phyloP scores from a whole-genome alignment of 2,329 filamentous ascomycete genomes.

The Clarireedia sp. region DNA sequence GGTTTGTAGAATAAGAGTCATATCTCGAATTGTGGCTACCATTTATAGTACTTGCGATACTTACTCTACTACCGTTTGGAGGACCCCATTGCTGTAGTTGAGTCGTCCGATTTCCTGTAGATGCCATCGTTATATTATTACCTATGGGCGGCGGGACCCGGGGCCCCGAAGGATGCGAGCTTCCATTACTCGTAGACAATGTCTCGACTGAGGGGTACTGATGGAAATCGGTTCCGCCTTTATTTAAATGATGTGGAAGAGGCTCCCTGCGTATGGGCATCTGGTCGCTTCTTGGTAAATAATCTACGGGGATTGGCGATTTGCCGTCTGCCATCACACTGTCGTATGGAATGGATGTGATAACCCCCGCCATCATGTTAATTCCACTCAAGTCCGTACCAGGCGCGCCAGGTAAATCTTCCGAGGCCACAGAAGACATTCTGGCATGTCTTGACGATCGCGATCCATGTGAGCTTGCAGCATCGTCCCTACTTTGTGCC shows the following conservation, averaged over 20 bases:
- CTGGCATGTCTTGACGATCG: constrained; percentile 68
- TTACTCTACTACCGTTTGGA: constrained; percentile 34
- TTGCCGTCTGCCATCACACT: constrained; percentile 55
- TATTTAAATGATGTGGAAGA: constrained; percentile 76
- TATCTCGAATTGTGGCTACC: constrained; percentile 52
- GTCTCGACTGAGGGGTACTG: constrained; percentile 75
- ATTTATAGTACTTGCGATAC: constrained; percentile 43
- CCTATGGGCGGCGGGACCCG: constrained; percentile 50
- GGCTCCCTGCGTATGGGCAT: constrained; percentile 59
- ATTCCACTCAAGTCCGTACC: constrained; percentile 53
- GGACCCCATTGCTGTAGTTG: constrained; percentile 74
- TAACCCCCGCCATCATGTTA: constrained; percentile 70
- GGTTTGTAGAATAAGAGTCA: constrained; percentile 48
- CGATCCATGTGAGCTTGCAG: constrained; percentile 53
- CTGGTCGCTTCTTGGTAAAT: constrained; percentile 60
- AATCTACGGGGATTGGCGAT: constrained; percentile 66
- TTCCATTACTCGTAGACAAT: constrained; percentile 39
- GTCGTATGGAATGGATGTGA: constrained; percentile 85
- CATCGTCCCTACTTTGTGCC: constrained; percentile 48
- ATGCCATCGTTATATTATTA: constrained; percentile 62
- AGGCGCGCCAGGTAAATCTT: constrained; percentile 58
- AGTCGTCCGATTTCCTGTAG: constrained; percentile 58
- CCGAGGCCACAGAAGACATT: constrained; percentile 62
- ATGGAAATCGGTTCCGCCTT: constrained; percentile 70
- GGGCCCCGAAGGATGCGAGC: constrained; percentile 51